Evolutionary conservation across 345 rosid species (phyloP), one percentile per base, ranked within the genome.

Genomic region (Melaleuca alternifolia): DNA sequence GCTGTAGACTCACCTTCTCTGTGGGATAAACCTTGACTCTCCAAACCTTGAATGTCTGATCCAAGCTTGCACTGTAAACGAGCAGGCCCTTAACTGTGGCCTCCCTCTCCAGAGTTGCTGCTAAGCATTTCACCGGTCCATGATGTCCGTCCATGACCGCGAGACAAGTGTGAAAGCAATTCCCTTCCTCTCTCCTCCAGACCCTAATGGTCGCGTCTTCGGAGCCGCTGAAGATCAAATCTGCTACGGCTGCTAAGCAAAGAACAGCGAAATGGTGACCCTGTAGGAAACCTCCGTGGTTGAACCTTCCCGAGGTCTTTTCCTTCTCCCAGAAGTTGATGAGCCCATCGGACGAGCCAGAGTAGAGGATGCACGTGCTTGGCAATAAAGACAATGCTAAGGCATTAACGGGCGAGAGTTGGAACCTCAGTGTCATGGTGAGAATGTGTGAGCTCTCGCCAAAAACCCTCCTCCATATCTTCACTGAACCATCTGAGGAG

Each of bases 21-120:
- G 33, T 11, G 14, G 85, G 88, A 15, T 83, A 51, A 37, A 86
- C 85, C 82, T 51, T 86, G 44, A 96, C 98, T 33, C 94, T 92
- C 98, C 98, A 97, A 1, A 96, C 98, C 88, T 96, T 95, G 7
- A 96, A 96, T 5, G 99, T 95, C 87, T 95, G 95, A 71, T 96
- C 99, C 83, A 95, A 89, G 84, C 98, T 95, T 54, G 98, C 98
- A 79, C 99, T 96, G 83, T 96, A 95, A 61, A 95, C 94, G 50
- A 93, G 85, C 98, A 98, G 93, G 62, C 86, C 21, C 85, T 91
- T 90, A 1, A 90, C 83, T 0, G 90, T 10, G 26, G 89, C 86
- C 85, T 94, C 97, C 11, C 86, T 90, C 46, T 96, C 98, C 84
- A 86, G 89, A 89, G 93, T 95, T 30, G 93, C 95, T 1, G 95